Conservation (phyloP, 2,329 filamentous ascomycete genomes). For the Epichloe glyceriae region DNA sequence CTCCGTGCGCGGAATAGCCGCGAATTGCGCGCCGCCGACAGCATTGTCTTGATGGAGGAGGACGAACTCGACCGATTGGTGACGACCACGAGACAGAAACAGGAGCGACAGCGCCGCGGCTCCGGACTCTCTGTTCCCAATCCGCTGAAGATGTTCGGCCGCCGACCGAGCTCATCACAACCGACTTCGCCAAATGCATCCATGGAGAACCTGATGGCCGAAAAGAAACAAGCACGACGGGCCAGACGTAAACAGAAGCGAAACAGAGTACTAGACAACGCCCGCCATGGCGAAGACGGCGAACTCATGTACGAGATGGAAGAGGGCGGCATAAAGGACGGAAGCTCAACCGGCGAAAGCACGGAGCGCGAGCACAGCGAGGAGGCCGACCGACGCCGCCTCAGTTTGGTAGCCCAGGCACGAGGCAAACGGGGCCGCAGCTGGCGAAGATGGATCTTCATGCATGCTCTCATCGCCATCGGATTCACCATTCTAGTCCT, state of each 20-base stretch:
- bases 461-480: conserved; percentile 37
- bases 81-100: conserved; percentile 34
- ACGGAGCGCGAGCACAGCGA: conserved; percentile 48
- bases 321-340: conserved; percentile 58
- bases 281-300: conserved; percentile 53
- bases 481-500: conserved; percentile 44
- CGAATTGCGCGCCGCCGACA: conserved; percentile 57
- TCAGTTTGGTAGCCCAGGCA: conserved; percentile 34
- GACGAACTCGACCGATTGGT: conserved; percentile 55
- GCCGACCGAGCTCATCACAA: conserved; percentile 22
- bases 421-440: conserved; percentile 36
- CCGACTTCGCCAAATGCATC: conserved; percentile 27
- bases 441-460: conserved; percentile 41
- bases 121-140: conserved; percentile 38
- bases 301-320: conserved; percentile 86
- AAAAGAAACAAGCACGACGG: conserved; percentile 37
- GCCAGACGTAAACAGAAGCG: conserved; percentile 39
- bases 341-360: conserved; percentile 49
- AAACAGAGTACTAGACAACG: conserved; percentile 38
- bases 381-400: conserved; percentile 39
- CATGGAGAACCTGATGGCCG: conserved; percentile 33
- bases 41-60: conserved; percentile 60
- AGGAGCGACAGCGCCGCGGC: conserved; percentile 36
- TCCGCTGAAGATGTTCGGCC: conserved; percentile 32
- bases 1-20: conserved; percentile 52